Base-by-base conservation (phyloP, 2,329 filamentous ascomycete genomes). In the Fusarium hainanense region DNA sequence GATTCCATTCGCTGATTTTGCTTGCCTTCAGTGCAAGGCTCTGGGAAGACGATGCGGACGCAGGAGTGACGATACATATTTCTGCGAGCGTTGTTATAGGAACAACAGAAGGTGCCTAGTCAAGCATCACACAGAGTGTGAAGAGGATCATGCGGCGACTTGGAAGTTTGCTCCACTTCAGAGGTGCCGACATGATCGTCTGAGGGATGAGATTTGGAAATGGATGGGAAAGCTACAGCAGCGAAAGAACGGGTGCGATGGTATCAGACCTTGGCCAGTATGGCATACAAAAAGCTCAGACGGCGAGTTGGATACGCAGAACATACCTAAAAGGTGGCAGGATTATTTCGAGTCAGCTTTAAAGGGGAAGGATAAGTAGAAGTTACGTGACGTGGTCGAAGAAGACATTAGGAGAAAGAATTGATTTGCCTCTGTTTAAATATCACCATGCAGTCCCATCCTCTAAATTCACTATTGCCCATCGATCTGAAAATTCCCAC, bases 131-230 rank as follows among this genome's bases (percentile, higher is more conserved):
- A 7, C 32, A n/a, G 30, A 30, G 30, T 50, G 81, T 12, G 88
- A 89, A 58, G 86, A 89, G 77, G 86, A 90, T 73, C 84, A 89
- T 5, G 80, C 89, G 49, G 84, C 54, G 7, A 23, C 30, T 7
- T 55, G 41, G 56, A 48, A n/a, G 30, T 66, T 72, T 44, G 52
- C 54, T 16, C 28, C 48, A 18, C 40, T 25, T 8, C 50, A 64
- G 7, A 14, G 14, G 11, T 41, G n/a, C 4, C 23, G 37, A 20
- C 28, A 37, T 3, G 47, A 28, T 21, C 28, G 42, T 4, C 23
- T 25, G n/a, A 54, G 41, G 12, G 16, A 18, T 7, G 52, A 61
- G 23, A 49, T 30, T 13, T n/a, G 44, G 13, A 47, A 48, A 21
- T 58, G 60, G 58, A n/a, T 71, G n/a, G 11, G 27, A 20, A 54